Base-by-base conservation (phyloP, 2,329 filamentous ascomycete species). In the Sclerotinia spermophila region DNA sequence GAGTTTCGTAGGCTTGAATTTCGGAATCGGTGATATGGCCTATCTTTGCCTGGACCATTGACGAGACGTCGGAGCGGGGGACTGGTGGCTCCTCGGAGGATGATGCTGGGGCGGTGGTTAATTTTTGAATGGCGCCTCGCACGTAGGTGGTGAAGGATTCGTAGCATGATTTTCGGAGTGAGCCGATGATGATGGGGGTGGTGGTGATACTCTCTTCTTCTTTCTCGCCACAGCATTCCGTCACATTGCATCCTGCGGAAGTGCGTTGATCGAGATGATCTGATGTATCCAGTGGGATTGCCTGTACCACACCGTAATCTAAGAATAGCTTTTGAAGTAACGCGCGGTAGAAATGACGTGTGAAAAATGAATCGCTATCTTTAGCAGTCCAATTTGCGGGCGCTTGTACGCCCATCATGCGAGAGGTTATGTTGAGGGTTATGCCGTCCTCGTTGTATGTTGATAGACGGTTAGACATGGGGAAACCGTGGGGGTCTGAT, bases 321-420 rank as follows among this genome's bases (percentile, higher is more conserved):
- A 97, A 85, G 73, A 98, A 94, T n/a, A 99, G 90, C 71, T 91
- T 91, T 80, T 99, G 96, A 33, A 98, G 84, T 0, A 98, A 84
- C 0, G 96, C 93, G 59, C 96, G 92, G 83, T 91, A 99, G 81
- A 96, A 97, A 80, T 99, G 96, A 0, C 95, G 87, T 0, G 90
- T 93, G 83, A 99, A 98, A 82, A 98, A 99, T 11, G 84, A 85
- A 67, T 94, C 91, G 79, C 92, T 96, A 72, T 97, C 94, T 40
- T 86, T 83, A 35, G 85, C 83, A 2, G 91, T 92, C 96, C 96
- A 99, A 82, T 99, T 99, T 72, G 90, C 86, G 1, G 96, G 94
- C 11, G 96, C 96, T 82, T 99, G 96, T 65, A 96, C 94, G 3
- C 95, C 95, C 95, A 98, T 97, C 91, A 97, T 97, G 59, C 96